Percentiles rank a stretch among this genome's conserved stretches.
Evolutionary conservation across 2,329 filamentous ascomycete genomes (phyloP).

Genomic region (Zasmidium cellare): DNA sequence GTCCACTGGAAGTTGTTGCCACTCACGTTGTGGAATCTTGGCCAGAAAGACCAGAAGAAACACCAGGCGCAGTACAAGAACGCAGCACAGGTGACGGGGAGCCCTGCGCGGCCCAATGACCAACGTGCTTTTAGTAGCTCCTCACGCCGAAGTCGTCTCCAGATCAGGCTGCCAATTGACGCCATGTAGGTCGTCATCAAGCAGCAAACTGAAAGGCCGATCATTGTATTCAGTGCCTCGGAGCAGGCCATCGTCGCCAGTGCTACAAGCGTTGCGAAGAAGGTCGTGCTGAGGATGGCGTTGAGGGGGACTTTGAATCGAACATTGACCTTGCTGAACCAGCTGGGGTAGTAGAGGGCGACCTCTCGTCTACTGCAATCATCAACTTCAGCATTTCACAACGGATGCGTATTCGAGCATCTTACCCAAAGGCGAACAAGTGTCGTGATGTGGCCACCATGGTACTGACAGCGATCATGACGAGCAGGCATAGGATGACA

Average conservation of each 20-base stretch:
- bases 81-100: conserved; percentile 38
- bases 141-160: conserved; percentile 37
- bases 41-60: conserved; percentile 45
- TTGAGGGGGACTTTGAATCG: conserved; percentile 28
- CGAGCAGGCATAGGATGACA: conserved; percentile 32
- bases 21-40: conserved; percentile 37
- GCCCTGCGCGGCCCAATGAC: conserved; percentile 40
- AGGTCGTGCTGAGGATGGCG: conserved; percentile 31
- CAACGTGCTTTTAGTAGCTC: conserved; percentile 39
- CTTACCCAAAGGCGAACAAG: conserved; percentile 40
- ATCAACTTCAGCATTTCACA: conserved; percentile 18
- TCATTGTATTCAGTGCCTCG: conserved; percentile 43
- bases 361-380: background rate
- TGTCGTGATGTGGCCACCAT: conserved; percentile 42
- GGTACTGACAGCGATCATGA: conserved; percentile 42
- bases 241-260: conserved; percentile 38
- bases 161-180: conserved; percentile 39
- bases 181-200: conserved; percentile 45
- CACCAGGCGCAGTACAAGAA: conserved; percentile 37
- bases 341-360: conserved; percentile 40
- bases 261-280: conserved; percentile 30
- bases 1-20: conserved; percentile 53
- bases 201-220: conserved; percentile 42
- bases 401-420: background rate
- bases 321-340: conserved; percentile 33